Percentiles rank a stretch among this genome's conserved stretches.
These are phyloP conservation scores for Hericium coralloides DNA, from an alignment of 768 basidiomycete genomes.

Conservation along the genomic window DNA sequence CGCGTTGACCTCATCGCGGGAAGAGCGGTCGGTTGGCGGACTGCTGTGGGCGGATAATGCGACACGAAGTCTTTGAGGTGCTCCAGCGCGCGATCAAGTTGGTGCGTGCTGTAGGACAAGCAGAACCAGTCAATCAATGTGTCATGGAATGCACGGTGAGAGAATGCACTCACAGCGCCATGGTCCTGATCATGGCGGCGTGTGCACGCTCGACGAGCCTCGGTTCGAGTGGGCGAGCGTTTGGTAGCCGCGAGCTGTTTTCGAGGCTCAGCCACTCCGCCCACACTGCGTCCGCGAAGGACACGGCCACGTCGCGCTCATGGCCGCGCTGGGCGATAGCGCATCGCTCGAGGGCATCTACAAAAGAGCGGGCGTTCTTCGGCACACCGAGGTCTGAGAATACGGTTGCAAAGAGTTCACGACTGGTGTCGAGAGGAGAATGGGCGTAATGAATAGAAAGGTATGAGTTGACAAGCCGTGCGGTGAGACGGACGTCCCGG, in stretches of 20 bases:
- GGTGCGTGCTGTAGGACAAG: conserved; percentile 30
- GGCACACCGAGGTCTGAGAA: conserved; percentile 34
- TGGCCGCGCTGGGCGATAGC: conserved; percentile 30
- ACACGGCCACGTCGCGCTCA: conserved; percentile 39
- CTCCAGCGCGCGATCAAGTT: conserved; percentile 43
- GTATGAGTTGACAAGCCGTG: conserved; percentile 71
- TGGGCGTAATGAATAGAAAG: conserved; percentile 68
- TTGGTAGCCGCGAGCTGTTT: conserved; percentile 22
- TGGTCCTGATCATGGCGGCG: conserved; percentile 55
- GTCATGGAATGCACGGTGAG: background rate
- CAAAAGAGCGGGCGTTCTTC: conserved; percentile 46
- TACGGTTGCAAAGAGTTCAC: conserved; percentile 39
- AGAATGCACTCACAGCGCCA: conserved; percentile 44
- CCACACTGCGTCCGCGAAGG: conserved; percentile 61
- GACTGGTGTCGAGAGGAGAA: conserved; percentile 36
- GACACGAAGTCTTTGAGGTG: conserved; percentile 53
- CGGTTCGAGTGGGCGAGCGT: conserved; percentile 12
- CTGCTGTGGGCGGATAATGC: conserved; percentile 50
- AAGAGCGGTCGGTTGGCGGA: conserved; percentile 30
- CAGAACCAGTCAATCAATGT: background rate
- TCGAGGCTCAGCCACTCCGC: conserved; percentile 48
- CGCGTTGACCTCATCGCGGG: conserved; percentile 49
- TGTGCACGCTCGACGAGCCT: conserved; percentile 64
- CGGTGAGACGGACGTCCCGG: conserved; percentile 42
- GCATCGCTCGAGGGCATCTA: conserved; percentile 65